Base-by-base conservation (phyloP, 768 basidiomycete genomes). In the Podaxis pistillaris region DNA sequence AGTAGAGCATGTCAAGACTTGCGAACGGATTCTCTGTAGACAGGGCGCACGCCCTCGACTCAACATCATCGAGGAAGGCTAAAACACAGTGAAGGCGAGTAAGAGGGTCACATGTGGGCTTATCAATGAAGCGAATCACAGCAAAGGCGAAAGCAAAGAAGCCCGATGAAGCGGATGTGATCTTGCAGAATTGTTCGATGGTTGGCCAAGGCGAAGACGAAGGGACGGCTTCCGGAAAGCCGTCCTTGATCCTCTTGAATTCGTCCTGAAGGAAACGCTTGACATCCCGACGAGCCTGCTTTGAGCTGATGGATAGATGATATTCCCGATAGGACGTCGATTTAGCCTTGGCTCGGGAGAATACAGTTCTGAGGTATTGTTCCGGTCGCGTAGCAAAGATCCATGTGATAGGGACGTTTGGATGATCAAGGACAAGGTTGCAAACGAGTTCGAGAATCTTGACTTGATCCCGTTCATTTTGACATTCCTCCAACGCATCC, bases 191-290 rank as follows among this genome's bases (percentile, higher is more conserved):
- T 19, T 55, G 54, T 38, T 38, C 22, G 4, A 38, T 19, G 19
- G 13, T 55, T 38, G 54, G 54, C 54, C 54, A 55, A 38, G 54
- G 54, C n/a, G 36, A 55, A 38, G 54, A 36, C 3, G 54, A 40
- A 8, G 36, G 6, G 9, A 55, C 22, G 24, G 22, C 36, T 11
- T 52, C 51, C 2, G 51, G 24, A 17, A 28, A 4, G 26, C n/a
- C 22, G 17, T 37, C 19, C 19, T 24, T 36, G 22, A 55, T 40
- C 33, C 54, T 55, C 6, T 5, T 38, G 22, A 55, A 55, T 37
- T 55, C 54, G 19, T 38, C 37, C 36, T 24, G 36, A 11, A 55
- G 19, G 17, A 28, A 55, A 8, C 19, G 17, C 24, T 55, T 24
- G 36, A 55, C 54, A 40, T 55, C 54, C 19, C 36, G 4, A 12